These are phyloP conservation scores for Calonectria honghensis DNA, from an alignment of 2,329 filamentous ascomycete species.

Conservation along the genomic window DNA sequence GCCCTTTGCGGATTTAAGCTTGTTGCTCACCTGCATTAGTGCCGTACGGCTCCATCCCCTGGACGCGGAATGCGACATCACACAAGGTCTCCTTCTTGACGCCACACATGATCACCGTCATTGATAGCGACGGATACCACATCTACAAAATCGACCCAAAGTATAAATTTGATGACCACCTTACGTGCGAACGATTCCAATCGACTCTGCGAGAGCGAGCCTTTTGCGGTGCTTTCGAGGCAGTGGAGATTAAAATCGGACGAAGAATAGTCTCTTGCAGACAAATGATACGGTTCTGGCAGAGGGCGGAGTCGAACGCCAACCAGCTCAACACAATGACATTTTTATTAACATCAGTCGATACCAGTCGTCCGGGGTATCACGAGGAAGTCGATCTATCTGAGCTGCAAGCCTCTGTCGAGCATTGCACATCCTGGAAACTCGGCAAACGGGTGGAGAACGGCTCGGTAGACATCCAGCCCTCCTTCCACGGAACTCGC, in stretches of 20 bases:
- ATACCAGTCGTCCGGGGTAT: neutral
- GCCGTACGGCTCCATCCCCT: constrained; percentile 11
- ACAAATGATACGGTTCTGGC: constrained; percentile 26
- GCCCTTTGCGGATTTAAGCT: neutral
- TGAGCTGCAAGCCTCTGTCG: neutral
- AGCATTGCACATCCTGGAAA: neutral
- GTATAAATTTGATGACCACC: constrained; percentile 14
- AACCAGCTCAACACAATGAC: constrained; percentile 19
- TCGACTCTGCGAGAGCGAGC: constrained; percentile 7
- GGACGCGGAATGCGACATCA: neutral
- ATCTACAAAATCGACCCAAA: constrained; percentile 28
- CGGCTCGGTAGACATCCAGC: neutral
- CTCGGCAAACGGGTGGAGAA: constrained; percentile 1
- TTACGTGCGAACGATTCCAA: constrained; percentile 11
- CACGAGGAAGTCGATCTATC: constrained; percentile 19
- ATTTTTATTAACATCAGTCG: constrained; percentile 16
- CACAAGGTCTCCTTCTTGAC: constrained; percentile 27
- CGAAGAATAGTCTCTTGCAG: neutral
- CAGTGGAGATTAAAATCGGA: neutral
- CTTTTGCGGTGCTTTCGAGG: constrained; percentile 1
- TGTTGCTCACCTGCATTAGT: neutral
- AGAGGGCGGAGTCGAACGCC: neutral
- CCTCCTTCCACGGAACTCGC: neutral
- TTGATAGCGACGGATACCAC: constrained; percentile 25
- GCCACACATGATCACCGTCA: constrained; percentile 20